Evolutionary conservation across 495 filamentous ascomycete species (phyloP), one percentile per base, ranked within the genome.

Genomic region (Chlorociboria aeruginascens): DNA sequence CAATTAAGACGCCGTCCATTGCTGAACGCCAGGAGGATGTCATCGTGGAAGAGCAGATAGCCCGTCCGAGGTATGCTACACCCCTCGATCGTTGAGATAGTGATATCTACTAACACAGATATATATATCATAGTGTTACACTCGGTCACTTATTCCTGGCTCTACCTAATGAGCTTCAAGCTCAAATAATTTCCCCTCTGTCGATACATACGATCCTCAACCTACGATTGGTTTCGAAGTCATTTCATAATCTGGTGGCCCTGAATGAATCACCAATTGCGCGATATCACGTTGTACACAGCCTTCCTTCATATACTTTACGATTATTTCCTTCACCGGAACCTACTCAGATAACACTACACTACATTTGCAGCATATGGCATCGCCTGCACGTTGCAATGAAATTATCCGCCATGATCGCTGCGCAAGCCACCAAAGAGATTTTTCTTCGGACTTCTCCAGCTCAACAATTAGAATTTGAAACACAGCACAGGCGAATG

Each of bases 341-440:
- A 34, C 64, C 64, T 7, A 40, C 60, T 4, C 45, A 61, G 10
- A 59, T 75, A 46, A 73, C 66, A 45, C 67, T 78, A 31, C 74
- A 76, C 48, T 71, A 78, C 41, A 63, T 78, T 7, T 78, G 73
- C 49, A 69, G 74, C 20, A 64, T 78, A 58, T 78, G 74, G 74
- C 74, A 78, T 52, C 65, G 74, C 25, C 55, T 78, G 0, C 71
- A 76, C 49, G 72, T 78, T 35, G 71, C 73, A 29, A 62, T 67
- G 3, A 78, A 78, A 50, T 57, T 78, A 9, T 71, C 73, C 0
- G 65, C 65, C 35, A 51, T 75, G 43, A 78, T 76, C 54, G 68
- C 71, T 34, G 69, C 73, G 39, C 68, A 72, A 63, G 69, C 74
- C n/a, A 70, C 69, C 25, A 76, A 74, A 45, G 74, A 78, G 38